Evolutionary conservation across 495 filamentous ascomycete species (phyloP), one percentile per base, ranked within the genome.

Genomic region (Hyaloscypha finlandica): DNA sequence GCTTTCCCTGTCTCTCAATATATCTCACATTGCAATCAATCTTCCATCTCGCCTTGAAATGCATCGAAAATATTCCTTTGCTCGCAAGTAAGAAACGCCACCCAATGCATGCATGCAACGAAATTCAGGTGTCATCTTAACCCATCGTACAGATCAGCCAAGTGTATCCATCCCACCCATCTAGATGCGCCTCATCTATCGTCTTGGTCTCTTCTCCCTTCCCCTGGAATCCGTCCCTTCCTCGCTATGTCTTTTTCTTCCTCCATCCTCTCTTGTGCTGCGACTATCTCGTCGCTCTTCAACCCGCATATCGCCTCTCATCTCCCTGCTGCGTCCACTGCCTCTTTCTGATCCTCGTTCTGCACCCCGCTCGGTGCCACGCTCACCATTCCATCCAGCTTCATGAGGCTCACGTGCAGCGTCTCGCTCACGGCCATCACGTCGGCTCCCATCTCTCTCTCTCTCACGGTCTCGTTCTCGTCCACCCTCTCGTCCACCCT

Each of bases 161-260:
- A 29, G 25, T 32, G 16, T 29, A 32, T 31, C 39, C 56, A 16
- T 59, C 19, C 32, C 30, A 37, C 22, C 33, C 30, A 3, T 62
- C 35, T 35, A 61, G 37, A 59, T 65, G n/a, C 58, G 56, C 22
- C 42, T 29, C 11, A 65, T 58, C 53, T 60, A 59, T 58, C 63
- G 45, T 11, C 70, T 60, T 25, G 59, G 61, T 61, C 74, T 61
- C 63, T 76, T 76, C n/a, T 76, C 74, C 48, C 67, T 67, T 16
- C 71, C 73, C 54, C 70, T 48, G 30, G 63, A 31, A 22, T 71
- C 72, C 57, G 67, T 61, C 22, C 20, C 62, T 64, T 78, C 79
- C 53, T 80, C 79, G 42, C 74, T 77, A 58, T 73, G 76, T 53
- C 78, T 71, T 71, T 80, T 81, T 37, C 77, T 74, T 30, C 67